These are phyloP conservation scores for Entelexis paramagnoliae DNA, from an alignment of 1,139 yeast genomes.

Conservation along the genomic window DNA sequence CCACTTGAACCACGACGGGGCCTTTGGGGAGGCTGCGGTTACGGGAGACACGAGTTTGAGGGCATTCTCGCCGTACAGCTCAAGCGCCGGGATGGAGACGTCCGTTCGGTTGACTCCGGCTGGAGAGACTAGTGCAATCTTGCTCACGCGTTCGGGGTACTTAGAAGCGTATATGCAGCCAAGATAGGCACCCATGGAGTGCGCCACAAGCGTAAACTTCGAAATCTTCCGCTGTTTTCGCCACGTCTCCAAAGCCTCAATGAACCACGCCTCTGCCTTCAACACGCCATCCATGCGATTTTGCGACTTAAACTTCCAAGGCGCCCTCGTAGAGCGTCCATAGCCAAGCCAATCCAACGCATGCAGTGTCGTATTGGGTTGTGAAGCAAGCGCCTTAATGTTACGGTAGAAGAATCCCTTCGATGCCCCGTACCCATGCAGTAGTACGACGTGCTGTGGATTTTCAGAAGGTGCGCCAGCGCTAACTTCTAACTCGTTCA, in stretches of 20 bases:
- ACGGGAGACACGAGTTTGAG: conserved; percentile 1
- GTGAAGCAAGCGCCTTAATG: conserved; percentile 40
- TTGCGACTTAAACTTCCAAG: conserved; percentile 28
- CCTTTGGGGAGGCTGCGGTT: conserved; percentile 6
- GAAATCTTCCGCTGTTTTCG: conserved; percentile 42
- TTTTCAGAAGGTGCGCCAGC: conserved; percentile 18
- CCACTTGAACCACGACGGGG: conserved; percentile 30
- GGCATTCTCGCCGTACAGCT: conserved; percentile 14
- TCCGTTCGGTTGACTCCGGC: conserved; percentile 55
- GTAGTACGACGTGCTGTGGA: conserved; percentile 42
- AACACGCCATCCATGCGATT: conserved; percentile 29
- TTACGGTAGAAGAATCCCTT: conserved; percentile 77
- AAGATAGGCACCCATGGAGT: conserved; percentile 86
- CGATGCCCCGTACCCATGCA: conserved; percentile 92
- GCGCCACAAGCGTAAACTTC: conserved; percentile 69
- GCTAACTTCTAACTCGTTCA: conserved; percentile 48
- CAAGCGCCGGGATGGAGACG: conserved; percentile 27
- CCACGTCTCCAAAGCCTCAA: conserved; percentile 82
- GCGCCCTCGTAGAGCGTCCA: conserved; percentile 56
- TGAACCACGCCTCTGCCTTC: conserved; percentile 59
- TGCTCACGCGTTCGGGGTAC: conserved; percentile 57
- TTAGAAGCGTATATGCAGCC: conserved; percentile 67
- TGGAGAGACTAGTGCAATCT: conserved; percentile 70
- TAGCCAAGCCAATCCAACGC: conserved; percentile 78
- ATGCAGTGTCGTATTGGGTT: conserved; percentile 44